Evolutionary conservation across 129 eudicot species (phyloP), one percentile per base, ranked within the genome.

Genomic region (Helianthus annuus): DNA sequence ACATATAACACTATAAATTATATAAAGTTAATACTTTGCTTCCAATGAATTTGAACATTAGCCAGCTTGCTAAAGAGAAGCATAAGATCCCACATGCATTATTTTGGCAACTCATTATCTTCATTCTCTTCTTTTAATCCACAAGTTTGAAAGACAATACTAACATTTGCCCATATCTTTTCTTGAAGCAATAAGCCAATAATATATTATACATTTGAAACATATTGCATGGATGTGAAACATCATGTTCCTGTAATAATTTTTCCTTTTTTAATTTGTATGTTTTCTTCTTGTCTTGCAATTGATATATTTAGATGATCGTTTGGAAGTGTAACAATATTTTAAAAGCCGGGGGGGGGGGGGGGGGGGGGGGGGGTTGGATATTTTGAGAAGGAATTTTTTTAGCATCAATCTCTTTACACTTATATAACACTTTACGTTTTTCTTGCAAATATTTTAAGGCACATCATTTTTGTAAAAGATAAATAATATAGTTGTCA

Each of bases 21-120:
- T 53, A 27, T 48, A 60, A 3, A 45, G 32, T 10, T n/a, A 34
- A 61, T 24, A 10, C 17, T 32, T 60, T 60, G 77, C 58, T 6
- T 60, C 60, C 69, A 39, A 59, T 44, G 76, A 58, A 58, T 59
- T 45, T 60, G 59, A 29, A 60, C 48, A 34, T 24, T 60, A 58
- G 59, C 69, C 76, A 72, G 69, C 69, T 46, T 72, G 76, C 69
- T 59, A 29, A 14, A 57, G 27, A 58, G 68, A 71, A 44, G 15
- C 56, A 71, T 46, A 72, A 72, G 68, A 44, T 72, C 76, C 76
- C 48, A 72, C 76, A 60, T 72, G 12, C 68, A 45, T 72, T 60
- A 72, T 72, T 16, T 45, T 60, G 69, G 68, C 51, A 11, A 69
- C n/a, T 45, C 69, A 64, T 34, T 16, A 32, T 40, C 24, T 52